A percentile compares a stretch with the other conserved stretches of the same genome.
Evolutionary conservation across 768 basidiomycete species (phyloP).

Genomic region (Paxillus rubicundulus): DNA sequence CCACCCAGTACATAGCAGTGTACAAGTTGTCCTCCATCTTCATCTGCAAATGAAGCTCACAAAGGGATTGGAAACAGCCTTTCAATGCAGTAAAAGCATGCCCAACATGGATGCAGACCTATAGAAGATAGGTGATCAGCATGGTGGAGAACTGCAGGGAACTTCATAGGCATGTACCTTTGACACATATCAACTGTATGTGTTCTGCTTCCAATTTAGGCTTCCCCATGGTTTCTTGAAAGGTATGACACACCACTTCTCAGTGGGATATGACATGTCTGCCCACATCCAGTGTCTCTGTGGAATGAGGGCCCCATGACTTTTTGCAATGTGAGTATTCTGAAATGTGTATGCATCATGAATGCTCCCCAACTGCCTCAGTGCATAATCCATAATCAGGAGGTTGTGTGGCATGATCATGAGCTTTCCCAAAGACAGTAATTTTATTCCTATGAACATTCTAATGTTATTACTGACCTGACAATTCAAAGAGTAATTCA

Average conservation of each 20-base stretch:
- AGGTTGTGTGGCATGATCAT: constrained; percentile 10
- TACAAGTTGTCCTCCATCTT: neutral
- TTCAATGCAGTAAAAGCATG: constrained; percentile 8
- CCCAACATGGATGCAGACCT: constrained; percentile 3
- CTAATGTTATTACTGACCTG: constrained; percentile 8
- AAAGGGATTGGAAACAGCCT: constrained; percentile 8
- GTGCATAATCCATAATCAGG: neutral
- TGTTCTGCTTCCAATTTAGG: constrained; percentile 1
- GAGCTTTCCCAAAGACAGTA: neutral
- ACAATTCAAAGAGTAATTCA: constrained; percentile 14
- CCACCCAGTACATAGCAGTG: neutral
- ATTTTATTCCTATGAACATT: neutral
- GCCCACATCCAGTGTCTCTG: constrained; percentile 11
- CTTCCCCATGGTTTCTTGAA: neutral
- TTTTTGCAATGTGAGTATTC: neutral
- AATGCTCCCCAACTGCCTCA: constrained; percentile 9
- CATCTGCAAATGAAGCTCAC: neutral
- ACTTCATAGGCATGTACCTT: constrained; percentile 4
- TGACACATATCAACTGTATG: constrained; percentile 3
- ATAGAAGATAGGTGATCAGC: neutral
- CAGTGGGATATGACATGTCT: constrained; percentile 11
- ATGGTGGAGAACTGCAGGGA: neutral
- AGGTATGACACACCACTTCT: too few species aligned
- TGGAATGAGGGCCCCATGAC: neutral
- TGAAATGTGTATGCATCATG: constrained; percentile 9